These are phyloP conservation scores for Begonia peltatifolia DNA, from an alignment of 306 rosid species.

Conservation along the genomic window DNA sequence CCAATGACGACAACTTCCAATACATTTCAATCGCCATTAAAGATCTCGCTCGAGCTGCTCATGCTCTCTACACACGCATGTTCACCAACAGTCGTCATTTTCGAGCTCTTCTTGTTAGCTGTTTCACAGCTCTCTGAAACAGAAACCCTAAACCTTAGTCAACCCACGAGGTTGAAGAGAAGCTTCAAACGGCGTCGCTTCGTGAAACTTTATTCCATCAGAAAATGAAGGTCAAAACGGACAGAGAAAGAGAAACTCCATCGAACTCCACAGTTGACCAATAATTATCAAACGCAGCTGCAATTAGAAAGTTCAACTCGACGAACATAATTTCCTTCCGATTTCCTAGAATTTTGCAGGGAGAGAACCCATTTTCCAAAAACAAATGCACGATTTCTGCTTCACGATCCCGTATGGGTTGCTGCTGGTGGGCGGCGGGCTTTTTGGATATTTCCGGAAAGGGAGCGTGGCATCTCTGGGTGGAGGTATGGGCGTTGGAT, in stretches of 20 bases:
- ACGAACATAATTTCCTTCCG: neutral
- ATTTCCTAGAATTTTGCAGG: constrained; percentile 9
- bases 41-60: too few species aligned
- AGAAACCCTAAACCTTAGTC: neutral
- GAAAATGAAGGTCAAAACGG: neutral
- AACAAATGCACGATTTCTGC: constrained; percentile 86
- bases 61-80: too few species aligned
- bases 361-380: constrained; percentile 10
- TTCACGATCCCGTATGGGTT: constrained; percentile 81
- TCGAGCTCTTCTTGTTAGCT: too few species aligned
- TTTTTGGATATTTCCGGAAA: constrained; percentile 44
- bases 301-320: neutral
- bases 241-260: neutral
- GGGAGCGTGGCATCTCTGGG: constrained; percentile 67
- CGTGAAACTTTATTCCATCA: neutral
- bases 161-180: neutral
- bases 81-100: too few species aligned
- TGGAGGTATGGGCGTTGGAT: constrained; percentile 53
- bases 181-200: neutral
- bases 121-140: neutral
- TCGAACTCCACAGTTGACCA: too few species aligned
- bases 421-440: constrained; percentile 47
- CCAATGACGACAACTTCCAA: too few species aligned
- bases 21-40: too few species aligned
- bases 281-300: neutral